phyloP scores from a whole-genome alignment of 441 rosid species.

The Flueggea neowawraea region DNA sequence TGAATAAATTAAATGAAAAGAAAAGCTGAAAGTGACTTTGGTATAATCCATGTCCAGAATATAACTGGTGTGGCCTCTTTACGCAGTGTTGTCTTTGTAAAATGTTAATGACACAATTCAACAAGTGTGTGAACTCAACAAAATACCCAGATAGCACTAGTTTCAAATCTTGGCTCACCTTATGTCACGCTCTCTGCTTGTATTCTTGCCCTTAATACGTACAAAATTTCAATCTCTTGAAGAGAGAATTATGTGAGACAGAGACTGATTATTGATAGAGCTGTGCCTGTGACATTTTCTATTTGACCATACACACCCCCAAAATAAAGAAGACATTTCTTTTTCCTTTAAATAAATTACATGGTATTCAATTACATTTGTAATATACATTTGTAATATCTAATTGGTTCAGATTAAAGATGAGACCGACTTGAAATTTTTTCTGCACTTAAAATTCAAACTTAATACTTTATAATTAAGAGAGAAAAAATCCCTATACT shows the following conservation, averaged over 20 bases:
- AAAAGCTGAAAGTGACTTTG: constrained; percentile 27
- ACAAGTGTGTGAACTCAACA: neutral
- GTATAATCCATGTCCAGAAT: constrained; percentile 11
- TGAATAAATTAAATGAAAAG: constrained; percentile 4
- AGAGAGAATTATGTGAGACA: constrained; percentile 8
- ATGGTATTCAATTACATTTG: too few species aligned
- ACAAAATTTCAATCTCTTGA: constrained; percentile 18
- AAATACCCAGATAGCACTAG: neutral
- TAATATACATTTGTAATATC: too few species aligned
- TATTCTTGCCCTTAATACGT: constrained; percentile 4
- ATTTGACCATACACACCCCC: neutral
- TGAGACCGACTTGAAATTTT: too few species aligned
- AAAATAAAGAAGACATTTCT: neutral
- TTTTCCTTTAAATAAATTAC: neutral
- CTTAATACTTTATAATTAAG: too few species aligned
- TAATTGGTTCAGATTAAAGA: too few species aligned
- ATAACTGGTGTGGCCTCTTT: neutral
- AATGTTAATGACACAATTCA: too few species aligned
- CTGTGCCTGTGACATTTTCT: neutral
- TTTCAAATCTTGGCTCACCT: neutral
- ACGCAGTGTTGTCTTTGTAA: too few species aligned
- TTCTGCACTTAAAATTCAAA: too few species aligned
- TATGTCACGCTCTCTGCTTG: neutral
- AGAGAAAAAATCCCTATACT: too few species aligned
- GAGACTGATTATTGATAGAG: constrained; percentile 11